These are phyloP conservation scores for Cordia subcordata DNA, from an alignment of 257 asterid species.

Conservation along the genomic window DNA sequence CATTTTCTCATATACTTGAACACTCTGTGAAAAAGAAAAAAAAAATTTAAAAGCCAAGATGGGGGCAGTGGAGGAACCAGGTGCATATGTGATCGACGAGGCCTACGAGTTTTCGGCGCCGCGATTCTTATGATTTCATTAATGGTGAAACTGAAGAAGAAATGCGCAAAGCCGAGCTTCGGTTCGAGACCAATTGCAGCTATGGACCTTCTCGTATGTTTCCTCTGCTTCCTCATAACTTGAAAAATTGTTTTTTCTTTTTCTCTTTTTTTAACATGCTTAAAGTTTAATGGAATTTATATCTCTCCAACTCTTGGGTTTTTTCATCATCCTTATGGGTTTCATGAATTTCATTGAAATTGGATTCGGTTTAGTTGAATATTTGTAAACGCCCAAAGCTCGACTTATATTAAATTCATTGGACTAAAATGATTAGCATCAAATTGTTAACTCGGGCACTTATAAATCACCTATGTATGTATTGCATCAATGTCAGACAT, in stretches of 20 bases:
- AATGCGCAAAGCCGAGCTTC: slow-evolving; percentile 61
- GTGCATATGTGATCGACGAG: slow-evolving; percentile 45
- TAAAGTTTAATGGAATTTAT: no score
- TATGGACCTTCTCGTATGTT: slow-evolving; percentile 93
- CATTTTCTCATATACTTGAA: no score
- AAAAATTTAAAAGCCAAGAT: slow-evolving; percentile 3
- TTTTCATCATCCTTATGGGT: no score
- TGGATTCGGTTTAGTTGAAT: no score
- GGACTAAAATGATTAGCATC: no score
- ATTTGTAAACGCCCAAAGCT: no score
- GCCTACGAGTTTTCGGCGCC: slow-evolving; percentile 86
- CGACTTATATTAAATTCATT: no score
- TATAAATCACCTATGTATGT: no score
- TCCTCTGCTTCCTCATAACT: background rate
- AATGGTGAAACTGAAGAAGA: slow-evolving; percentile 60
- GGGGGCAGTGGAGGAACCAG: slow-evolving; percentile 51
- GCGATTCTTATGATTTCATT: slow-evolving; percentile 55
- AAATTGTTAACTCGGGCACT: no score
- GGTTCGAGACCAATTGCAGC: slow-evolving; percentile 57
- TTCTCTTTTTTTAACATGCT: background rate
- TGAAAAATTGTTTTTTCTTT: background rate
- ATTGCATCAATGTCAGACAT: no score
- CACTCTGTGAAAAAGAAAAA: background rate
- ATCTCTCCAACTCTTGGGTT: no score
- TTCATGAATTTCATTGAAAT: no score